Evolutionary conservation across 192 early-diverging fungal genomes (phyloP), one percentile per base, ranked within the genome.

Genomic region (Coemansia sp.): DNA sequence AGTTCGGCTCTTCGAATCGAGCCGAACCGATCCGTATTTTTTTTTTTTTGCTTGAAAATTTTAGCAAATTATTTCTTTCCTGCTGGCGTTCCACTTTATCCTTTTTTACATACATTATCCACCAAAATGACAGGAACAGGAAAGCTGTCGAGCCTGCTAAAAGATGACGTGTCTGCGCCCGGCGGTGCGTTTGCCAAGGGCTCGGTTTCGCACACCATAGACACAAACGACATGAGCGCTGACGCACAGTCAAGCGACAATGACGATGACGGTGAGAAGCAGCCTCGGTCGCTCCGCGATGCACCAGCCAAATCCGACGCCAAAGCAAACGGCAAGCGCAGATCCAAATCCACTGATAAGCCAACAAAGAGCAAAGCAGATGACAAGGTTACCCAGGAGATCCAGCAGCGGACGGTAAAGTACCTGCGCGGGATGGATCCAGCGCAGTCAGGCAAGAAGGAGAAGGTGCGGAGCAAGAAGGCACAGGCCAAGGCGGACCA

Each of bases 391-490:
- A 40, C 60, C 18, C 42, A 46, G 31, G 54, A 56, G 44, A 48
- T 60, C 33, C 44, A 56, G 30, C 44, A 51, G 42, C 32, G 54
- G 23, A 27, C 69, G 10, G 38, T 64, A 64, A 77, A 77, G 50
- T 77, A 77, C 61, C 60, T 60, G 28, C 68, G 74, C 11, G 68
- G 61, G 9, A 35, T 14, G n/a, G n/a, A 35, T 16, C 35, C 14
- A 16, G 31, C 31, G 31, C 31, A n/a, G n/a, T 5, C 3, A 40
- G n/a, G 40, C 27, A 25, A 24, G 46, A 52, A 22, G 52, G 42
- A 28, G 48, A 49, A 21, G 62, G 67, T 67, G 38, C 68, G 81
- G 57, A 88, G 91, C 75, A 87, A 84, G 56, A 93, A 92, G 69
- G 82, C 91, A 33, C 85, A 86, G 54, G 67, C 78, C 14, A 80